These are phyloP conservation scores for Phascolomyces articulosus DNA, from an alignment of 371 early-diverging fungal genomes.

Conservation along the genomic window DNA sequence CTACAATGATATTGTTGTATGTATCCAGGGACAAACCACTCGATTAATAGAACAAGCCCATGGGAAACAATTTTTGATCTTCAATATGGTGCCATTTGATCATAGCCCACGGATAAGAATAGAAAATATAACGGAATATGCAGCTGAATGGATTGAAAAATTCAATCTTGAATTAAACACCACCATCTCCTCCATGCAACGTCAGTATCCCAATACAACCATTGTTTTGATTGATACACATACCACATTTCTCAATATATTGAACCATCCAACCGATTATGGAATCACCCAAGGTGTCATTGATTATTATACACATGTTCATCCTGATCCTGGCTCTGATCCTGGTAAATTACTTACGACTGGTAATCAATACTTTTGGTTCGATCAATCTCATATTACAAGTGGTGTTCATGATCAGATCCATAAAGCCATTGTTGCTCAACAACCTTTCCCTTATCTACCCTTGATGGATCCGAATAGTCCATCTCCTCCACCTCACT, in stretches of 20 bases:
- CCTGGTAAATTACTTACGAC: background rate
- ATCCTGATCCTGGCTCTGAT: background rate
- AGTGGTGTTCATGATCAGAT: slow-evolving; percentile 10
- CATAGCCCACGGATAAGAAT: slow-evolving; percentile 3
- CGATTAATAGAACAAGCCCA: slow-evolving; percentile 4
- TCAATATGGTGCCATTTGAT: slow-evolving; percentile 21
- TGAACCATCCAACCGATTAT: slow-evolving; percentile 4
- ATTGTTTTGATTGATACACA: slow-evolving; percentile 10
- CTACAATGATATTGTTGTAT: background rate
- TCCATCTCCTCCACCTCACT: background rate
- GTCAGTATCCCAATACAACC: background rate
- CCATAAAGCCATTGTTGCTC: slow-evolving; percentile 1
- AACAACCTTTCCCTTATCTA: slow-evolving; percentile 2
- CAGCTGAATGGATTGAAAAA: slow-evolving; percentile 5
- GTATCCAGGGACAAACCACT: slow-evolving; percentile 4
- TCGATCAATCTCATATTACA: slow-evolving; percentile 10
- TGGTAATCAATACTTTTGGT: slow-evolving; percentile 15
- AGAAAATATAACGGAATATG: background rate
- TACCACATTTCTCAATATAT: background rate
- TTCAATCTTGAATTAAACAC: slow-evolving; percentile 6
- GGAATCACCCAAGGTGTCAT: slow-evolving; percentile 8
- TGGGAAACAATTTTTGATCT: slow-evolving; percentile 12
- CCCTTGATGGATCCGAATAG: background rate
- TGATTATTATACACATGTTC: background rate
- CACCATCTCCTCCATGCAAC: background rate